These are phyloP conservation scores for Neckera pumila DNA, from an alignment of 225 moss, liverwort and hornwort species.

Conservation along the genomic window DNA sequence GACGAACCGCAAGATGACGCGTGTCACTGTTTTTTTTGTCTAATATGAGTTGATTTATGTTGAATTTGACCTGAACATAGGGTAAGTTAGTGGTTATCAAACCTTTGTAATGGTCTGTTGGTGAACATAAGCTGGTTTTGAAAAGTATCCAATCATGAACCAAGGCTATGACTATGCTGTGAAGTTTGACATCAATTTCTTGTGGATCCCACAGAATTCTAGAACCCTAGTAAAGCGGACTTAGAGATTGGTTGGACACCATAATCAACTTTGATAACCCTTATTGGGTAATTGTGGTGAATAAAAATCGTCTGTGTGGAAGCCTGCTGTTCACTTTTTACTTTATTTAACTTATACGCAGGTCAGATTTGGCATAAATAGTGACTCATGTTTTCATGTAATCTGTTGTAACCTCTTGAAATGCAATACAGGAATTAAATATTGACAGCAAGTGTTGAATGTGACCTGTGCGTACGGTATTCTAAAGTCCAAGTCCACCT, in stretches of 20 bases:
- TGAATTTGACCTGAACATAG: neutral
- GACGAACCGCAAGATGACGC: neutral
- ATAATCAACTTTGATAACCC: neutral
- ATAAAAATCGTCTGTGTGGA: neutral
- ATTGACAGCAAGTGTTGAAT: neutral
- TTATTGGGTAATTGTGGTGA: neutral
- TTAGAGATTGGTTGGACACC: neutral
- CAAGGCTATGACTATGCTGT: neutral
- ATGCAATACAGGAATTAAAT: neutral
- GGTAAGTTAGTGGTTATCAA: neutral
- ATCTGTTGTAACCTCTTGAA: neutral
- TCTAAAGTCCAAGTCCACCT: neutral
- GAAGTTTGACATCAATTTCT: neutral
- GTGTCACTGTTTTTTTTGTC: neutral
- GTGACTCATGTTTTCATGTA: neutral
- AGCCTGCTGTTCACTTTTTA: neutral
- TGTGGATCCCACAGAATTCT: neutral
- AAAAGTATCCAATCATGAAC: neutral
- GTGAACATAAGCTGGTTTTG: neutral
- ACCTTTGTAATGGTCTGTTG: neutral
- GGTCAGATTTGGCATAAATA: neutral
- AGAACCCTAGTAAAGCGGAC: neutral
- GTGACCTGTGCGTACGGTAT: neutral
- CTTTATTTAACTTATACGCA: neutral
- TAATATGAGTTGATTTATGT: neutral